These are phyloP conservation scores for Babesia sp. DNA, from an alignment of 169 alveolate species.

Conservation along the genomic window DNA sequence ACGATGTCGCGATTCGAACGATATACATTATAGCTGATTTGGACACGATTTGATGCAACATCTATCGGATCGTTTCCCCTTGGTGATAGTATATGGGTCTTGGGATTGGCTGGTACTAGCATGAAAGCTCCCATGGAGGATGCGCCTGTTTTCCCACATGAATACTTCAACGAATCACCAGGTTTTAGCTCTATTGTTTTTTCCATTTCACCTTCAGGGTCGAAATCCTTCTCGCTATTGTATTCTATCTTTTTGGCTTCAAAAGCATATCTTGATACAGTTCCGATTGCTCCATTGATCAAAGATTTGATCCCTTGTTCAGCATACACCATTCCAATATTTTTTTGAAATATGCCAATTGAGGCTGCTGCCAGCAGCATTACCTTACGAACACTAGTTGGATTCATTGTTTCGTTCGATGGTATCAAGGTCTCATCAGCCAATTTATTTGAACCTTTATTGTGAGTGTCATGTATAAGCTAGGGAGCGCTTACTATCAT, in stretches of 20 bases:
- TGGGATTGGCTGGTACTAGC: slow-evolving; percentile 28
- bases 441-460: not conserved
- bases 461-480: not conserved
- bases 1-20: slow-evolving; percentile 36
- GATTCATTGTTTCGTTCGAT: not conserved
- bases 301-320: not conserved
- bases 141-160: slow-evolving; percentile 29
- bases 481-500: not conserved
- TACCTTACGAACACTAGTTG: too few relatives aligned
- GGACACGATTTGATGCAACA: slow-evolving; percentile 30
- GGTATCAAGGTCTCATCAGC: not conserved
- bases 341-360: not conserved
- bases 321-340: not conserved
- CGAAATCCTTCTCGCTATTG: slow-evolving; percentile 29
- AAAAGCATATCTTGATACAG: slow-evolving; percentile 17
- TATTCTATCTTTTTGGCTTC: slow-evolving; percentile 16
- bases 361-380: not conserved
- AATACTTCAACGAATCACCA: slow-evolving; percentile 39
- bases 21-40: slow-evolving; percentile 29
- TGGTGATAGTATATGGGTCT: slow-evolving; percentile 16
- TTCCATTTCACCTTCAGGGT: slow-evolving; percentile 22
- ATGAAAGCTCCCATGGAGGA: not conserved
- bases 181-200: slow-evolving; percentile 13
- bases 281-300: not conserved
- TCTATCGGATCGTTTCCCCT: slow-evolving; percentile 37